Evolutionary conservation across 352 stramenopile species (phyloP).

Genomic region (Plasmopara halstedii): DNA sequence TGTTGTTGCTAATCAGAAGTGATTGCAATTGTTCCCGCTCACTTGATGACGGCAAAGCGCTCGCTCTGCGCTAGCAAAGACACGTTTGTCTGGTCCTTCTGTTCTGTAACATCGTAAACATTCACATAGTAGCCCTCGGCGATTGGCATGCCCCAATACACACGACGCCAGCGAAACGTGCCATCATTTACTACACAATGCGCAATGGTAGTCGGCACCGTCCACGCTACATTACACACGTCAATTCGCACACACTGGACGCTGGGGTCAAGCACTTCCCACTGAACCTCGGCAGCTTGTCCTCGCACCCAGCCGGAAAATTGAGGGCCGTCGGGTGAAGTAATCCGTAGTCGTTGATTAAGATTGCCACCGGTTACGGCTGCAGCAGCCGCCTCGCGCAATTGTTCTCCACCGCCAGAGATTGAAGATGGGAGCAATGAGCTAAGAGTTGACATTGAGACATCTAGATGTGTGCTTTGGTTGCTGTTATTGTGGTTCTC

Average conservation of each 20-base stretch:
- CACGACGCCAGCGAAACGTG: slow-evolving; percentile 60
- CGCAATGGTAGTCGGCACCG: slow-evolving; percentile 69
- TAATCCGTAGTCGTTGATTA: slow-evolving; percentile 46
- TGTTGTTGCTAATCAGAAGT: slow-evolving; percentile 15
- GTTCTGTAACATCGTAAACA: slow-evolving; percentile 75
- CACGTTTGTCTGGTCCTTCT: slow-evolving; percentile 31
- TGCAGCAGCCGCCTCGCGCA: slow-evolving; percentile 21
- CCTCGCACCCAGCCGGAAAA: slow-evolving; percentile 69
- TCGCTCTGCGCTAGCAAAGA: slow-evolving; percentile 60
- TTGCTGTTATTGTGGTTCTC: slow-evolving; percentile 26
- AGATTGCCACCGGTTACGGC: slow-evolving; percentile 6
- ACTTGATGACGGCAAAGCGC: slow-evolving; percentile 57
- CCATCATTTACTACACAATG: slow-evolving; percentile 60
- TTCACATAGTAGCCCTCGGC: slow-evolving; percentile 82
- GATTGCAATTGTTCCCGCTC: slow-evolving; percentile 7
- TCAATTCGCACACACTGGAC: slow-evolving; percentile 74
- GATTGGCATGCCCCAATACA: slow-evolving; percentile 85
- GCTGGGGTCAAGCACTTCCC: slow-evolving; percentile 63
- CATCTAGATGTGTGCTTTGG: slow-evolving; percentile 1
- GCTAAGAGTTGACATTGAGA: background rate
- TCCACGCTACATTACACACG: slow-evolving; percentile 81
- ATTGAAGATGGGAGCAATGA: slow-evolving; percentile 17
- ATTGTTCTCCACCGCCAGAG: slow-evolving; percentile 21
- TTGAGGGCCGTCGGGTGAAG: slow-evolving; percentile 34
- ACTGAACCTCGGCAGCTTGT: slow-evolving; percentile 69